phyloP scores from a whole-genome alignment of 768 basidiomycete genomes.

The Lentinula guzmanii region DNA sequence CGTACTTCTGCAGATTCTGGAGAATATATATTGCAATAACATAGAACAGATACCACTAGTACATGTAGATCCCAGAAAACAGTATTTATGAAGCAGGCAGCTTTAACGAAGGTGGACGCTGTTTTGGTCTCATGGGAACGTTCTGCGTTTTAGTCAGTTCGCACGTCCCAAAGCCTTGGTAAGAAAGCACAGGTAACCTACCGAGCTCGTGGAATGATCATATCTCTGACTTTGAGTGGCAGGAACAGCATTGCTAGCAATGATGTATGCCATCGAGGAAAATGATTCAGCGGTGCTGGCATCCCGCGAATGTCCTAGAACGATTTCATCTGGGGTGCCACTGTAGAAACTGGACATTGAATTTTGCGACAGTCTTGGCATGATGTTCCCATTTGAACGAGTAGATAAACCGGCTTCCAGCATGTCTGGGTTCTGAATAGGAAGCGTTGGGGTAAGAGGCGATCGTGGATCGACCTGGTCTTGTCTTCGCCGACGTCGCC shows the following conservation, averaged over 20 bases:
- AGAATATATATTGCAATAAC: too few relatives aligned
- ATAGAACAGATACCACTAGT: not conserved
- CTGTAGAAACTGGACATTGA: constrained; percentile 4
- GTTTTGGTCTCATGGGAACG: constrained; percentile 22
- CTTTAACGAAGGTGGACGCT: constrained; percentile 23
- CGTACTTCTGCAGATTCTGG: too few relatives aligned
- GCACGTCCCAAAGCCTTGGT: not conserved
- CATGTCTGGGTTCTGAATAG: constrained; percentile 25
- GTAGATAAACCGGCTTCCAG: constrained; percentile 23
- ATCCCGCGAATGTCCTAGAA: not conserved
- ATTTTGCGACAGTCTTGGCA: not conserved
- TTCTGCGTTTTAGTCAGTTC: constrained; percentile 9
- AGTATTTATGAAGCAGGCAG: not conserved
- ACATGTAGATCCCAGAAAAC: not conserved
- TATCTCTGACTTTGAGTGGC: not conserved
- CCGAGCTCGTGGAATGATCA: constrained; percentile 3
- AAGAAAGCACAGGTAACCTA: not conserved
- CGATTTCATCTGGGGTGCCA: not conserved
- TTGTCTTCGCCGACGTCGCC: constrained; percentile 16
- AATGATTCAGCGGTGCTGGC: not conserved
- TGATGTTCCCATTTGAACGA: not conserved
- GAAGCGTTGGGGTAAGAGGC: constrained; percentile 24
- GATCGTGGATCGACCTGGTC: constrained; percentile 9
- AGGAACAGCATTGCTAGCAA: not conserved
- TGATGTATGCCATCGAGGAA: constrained; percentile 1